Evolutionary conservation across 2,329 filamentous ascomycete species (phyloP).

Genomic region (Alternaria dauci): DNA sequence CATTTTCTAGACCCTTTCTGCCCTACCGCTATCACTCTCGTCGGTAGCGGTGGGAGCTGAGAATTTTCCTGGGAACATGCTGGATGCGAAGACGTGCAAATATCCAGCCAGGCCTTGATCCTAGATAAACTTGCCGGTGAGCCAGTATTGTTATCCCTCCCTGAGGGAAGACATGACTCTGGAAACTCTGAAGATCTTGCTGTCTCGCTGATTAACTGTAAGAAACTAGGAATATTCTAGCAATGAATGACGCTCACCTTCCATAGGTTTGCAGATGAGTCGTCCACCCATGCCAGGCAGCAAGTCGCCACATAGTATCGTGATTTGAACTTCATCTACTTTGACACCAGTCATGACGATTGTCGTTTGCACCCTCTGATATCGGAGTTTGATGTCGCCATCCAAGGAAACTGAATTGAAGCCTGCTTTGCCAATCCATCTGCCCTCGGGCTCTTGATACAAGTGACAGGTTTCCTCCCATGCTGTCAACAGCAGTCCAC

Average conservation of each 20-base stretch:
- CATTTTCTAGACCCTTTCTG: background rate
- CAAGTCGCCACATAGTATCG: too few relatives aligned
- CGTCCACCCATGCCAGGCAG: too few relatives aligned
- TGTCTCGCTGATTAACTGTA: fast-evolving
- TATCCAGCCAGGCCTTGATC: background rate
- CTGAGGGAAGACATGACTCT: background rate
- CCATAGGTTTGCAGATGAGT: too few relatives aligned
- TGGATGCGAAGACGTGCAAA: background rate
- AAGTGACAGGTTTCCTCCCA: too few relatives aligned
- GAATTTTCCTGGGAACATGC: background rate
- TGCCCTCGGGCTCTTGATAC: too few relatives aligned
- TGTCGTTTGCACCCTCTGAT: too few relatives aligned
- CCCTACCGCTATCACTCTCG: background rate
- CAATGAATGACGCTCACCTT: fast-evolving
- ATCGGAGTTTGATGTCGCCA: too few relatives aligned
- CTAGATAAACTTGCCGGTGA: background rate
- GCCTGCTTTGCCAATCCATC: too few relatives aligned
- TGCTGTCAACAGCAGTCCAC: too few relatives aligned
- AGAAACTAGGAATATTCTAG: fast-evolving
- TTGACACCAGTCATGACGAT: too few relatives aligned
- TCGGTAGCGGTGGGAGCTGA: background rate
- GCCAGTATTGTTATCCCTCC: fast-evolving
- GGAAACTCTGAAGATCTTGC: background rate
- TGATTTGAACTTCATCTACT: too few relatives aligned
- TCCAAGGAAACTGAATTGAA: too few relatives aligned